phyloP scores from a whole-genome alignment of 371 early-diverging fungal genomes.

The Mucor sp. region DNA sequence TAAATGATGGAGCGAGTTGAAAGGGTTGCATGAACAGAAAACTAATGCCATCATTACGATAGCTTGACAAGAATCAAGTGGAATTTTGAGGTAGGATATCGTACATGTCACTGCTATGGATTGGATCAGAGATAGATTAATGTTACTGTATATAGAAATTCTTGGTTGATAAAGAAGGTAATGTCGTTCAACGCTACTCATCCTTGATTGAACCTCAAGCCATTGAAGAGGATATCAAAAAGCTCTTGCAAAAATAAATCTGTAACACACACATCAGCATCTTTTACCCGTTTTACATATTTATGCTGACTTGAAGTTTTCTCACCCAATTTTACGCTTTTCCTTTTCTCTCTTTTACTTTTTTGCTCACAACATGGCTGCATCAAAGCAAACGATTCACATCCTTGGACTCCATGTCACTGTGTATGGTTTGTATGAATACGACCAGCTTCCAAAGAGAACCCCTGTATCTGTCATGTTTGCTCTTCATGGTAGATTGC shows the following conservation, averaged over 20 bases:
- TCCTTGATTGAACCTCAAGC: conserved; percentile 58
- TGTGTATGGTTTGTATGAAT: conserved; percentile 47
- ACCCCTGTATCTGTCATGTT: conserved; percentile 42
- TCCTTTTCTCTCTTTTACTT: background rate
- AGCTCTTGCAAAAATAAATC: conserved; percentile 16
- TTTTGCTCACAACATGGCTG: background rate
- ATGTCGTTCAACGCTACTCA: conserved; percentile 65
- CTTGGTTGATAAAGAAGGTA: conserved; percentile 71
- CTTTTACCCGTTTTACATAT: background rate
- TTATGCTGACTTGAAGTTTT: background rate
- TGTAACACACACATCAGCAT: background rate
- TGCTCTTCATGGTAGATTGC: conserved; percentile 46
- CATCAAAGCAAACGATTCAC: conserved; percentile 10
- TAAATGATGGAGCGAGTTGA: conserved; percentile 10
- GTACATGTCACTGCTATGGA: no score
- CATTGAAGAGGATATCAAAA: conserved; percentile 58
- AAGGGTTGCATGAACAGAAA: background rate
- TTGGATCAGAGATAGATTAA: no score
- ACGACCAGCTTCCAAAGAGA: conserved; percentile 11
- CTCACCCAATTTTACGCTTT: background rate
- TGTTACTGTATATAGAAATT: conserved; percentile 76
- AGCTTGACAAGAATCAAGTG: conserved; percentile 72
- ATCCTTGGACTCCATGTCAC: conserved; percentile 34
- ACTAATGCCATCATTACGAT: background rate
- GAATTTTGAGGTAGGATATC: conserved; percentile 64